phyloP scores from a whole-genome alignment of 495 filamentous ascomycete genomes.

The Durotheca rogersii region DNA sequence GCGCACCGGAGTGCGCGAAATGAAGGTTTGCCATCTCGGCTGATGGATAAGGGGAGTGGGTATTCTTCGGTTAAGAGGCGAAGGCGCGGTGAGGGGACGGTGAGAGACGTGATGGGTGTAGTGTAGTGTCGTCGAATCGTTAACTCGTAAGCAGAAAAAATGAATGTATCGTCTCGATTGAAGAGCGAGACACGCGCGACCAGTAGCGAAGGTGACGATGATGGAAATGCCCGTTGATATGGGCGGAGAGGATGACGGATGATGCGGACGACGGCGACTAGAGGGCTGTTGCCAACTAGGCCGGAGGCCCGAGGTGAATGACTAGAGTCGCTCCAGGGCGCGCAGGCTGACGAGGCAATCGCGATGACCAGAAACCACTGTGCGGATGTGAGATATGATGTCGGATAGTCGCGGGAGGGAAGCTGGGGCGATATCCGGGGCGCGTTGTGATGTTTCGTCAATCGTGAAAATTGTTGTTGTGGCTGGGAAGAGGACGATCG shows the following conservation, averaged over 20 bases:
- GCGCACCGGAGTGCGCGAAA: conserved; percentile 90
- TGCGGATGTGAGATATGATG: conserved; percentile 27
- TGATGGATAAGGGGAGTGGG: conserved; percentile 36
- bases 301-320: conserved; percentile 27
- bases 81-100: conserved; percentile 4
- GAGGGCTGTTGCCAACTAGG: conserved; percentile 30
- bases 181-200: conserved; percentile 5
- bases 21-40: conserved; percentile 93
- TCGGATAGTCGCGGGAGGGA: conserved; percentile 30
- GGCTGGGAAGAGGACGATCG: conserved; percentile 28
- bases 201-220: conserved; percentile 12
- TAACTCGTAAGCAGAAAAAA: conserved; percentile 16
- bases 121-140: conserved; percentile 14
- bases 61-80: conserved; percentile 3
- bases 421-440: conserved; percentile 37
- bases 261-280: conserved; percentile 1
- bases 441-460: conserved; percentile 40
- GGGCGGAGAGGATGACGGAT: conserved; percentile 28
- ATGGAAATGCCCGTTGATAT: conserved; percentile 29
- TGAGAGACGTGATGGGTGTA: conserved; percentile 3
- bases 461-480: conserved; percentile 36
- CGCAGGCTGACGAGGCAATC: conserved; percentile 11
- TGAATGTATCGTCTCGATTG: conserved; percentile 9
- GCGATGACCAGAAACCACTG: conserved; percentile 31
- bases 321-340: conserved; percentile 36